Conservation (phyloP, 225 moss, liverwort and hornwort species). For the Polytrichum commune region DNA sequence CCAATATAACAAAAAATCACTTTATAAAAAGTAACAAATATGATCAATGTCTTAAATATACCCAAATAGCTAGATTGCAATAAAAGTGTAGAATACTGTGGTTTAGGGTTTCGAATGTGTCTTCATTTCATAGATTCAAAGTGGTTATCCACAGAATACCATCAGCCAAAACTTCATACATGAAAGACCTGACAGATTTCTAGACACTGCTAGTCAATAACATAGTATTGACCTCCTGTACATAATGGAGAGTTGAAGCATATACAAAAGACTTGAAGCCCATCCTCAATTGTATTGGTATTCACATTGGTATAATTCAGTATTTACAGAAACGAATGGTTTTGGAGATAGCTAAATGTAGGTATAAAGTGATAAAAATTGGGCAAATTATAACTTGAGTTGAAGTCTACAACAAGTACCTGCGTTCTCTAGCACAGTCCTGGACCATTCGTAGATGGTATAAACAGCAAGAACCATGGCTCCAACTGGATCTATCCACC, state of each 20-base stretch:
- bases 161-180: too few relatives aligned
- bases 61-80: too few relatives aligned
- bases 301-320: too few relatives aligned
- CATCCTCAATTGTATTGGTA: background rate
- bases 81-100: too few relatives aligned
- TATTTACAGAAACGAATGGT: too few relatives aligned
- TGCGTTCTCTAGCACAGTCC: slow-evolving; percentile 81
- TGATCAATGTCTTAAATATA: background rate
- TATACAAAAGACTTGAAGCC: background rate
- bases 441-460: slow-evolving; percentile 84
- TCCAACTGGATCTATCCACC: slow-evolving; percentile 91
- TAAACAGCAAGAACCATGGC: slow-evolving; percentile 76
- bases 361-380: too few relatives aligned
- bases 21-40: background rate
- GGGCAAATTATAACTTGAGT: background rate
- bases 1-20: too few relatives aligned
- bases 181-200: too few relatives aligned
- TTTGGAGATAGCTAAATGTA: too few relatives aligned
- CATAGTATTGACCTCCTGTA: background rate
- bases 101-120: too few relatives aligned
- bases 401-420: slow-evolving; percentile 19
- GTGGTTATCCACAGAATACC: too few relatives aligned
- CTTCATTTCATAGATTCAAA: background rate
- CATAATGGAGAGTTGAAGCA: background rate
- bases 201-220: background rate